Conservation (phyloP, 768 basidiomycete genomes). For the Solioccasus polychromus region DNA sequence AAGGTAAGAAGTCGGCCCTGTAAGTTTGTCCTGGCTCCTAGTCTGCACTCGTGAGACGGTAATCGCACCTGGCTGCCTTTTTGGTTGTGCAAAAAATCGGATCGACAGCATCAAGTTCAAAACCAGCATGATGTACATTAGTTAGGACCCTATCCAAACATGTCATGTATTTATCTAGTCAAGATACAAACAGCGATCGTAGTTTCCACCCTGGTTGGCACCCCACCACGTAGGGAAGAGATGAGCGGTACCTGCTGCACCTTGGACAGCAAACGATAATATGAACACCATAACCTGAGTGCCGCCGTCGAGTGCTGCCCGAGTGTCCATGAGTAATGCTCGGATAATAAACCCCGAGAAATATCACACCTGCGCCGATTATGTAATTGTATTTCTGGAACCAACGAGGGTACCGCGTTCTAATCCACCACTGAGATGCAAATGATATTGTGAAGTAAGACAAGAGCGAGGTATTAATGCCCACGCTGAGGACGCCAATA, state of each 20-base stretch:
- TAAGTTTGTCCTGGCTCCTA: too few relatives aligned
- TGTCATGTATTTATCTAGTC: constrained; percentile 3
- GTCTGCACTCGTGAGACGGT: too few relatives aligned
- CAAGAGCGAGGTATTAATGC: constrained; percentile 51
- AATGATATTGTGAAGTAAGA: constrained; percentile 51
- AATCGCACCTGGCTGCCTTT: too few relatives aligned
- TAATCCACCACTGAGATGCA: constrained; percentile 58
- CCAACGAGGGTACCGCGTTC: constrained; percentile 60
- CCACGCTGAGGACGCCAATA: constrained; percentile 45
- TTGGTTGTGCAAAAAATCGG: too few relatives aligned
- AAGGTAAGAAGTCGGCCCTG: too few relatives aligned
- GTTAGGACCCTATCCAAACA: too few relatives aligned
- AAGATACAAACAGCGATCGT: constrained; percentile 23
- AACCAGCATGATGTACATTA: too few relatives aligned
- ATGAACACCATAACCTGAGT: constrained; percentile 53
- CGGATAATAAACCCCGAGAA: too few relatives aligned
- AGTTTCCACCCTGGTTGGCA: constrained; percentile 50
- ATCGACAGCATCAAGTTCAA: too few relatives aligned
- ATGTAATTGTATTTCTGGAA: constrained; percentile 68
- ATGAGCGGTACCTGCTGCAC: constrained; percentile 46
- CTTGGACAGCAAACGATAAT: constrained; percentile 48
- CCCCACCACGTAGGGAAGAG: constrained; percentile 61
- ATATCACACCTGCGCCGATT: constrained; percentile 54
- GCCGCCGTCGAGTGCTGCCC: constrained; percentile 36
- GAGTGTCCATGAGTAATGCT: too few relatives aligned